Evolutionary conservation across 441 rosid genomes (phyloP).

Genomic region (Gossypium aridum): DNA sequence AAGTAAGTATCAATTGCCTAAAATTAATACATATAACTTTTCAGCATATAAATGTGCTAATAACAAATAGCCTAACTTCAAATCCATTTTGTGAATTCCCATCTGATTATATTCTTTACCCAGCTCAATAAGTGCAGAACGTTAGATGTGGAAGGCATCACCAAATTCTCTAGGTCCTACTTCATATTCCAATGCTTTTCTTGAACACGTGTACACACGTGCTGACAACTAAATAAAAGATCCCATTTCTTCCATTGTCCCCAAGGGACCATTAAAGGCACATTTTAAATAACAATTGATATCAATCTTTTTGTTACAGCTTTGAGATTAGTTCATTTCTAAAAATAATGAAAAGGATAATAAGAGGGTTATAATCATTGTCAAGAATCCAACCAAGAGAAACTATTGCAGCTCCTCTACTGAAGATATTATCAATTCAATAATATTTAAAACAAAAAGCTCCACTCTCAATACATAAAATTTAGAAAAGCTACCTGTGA

Average conservation of each 20-base stretch:
- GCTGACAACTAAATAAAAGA: background rate
- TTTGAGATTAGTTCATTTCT: background rate
- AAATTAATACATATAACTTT: background rate
- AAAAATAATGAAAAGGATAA: background rate
- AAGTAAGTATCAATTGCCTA: background rate
- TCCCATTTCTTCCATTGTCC: background rate
- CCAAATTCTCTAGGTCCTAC: background rate
- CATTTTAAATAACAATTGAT: background rate
- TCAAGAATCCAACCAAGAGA: background rate
- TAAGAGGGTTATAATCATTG: background rate
- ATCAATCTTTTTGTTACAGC: background rate
- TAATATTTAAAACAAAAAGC: background rate
- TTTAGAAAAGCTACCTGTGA: constrained; percentile 34
- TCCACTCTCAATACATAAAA: background rate
- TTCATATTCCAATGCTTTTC: background rate
- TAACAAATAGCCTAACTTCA: background rate
- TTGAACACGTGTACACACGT: background rate
- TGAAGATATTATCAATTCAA: background rate
- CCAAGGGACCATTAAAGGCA: background rate
- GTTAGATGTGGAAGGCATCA: background rate
- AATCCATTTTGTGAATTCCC: background rate
- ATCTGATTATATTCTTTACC: background rate
- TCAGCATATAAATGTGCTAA: background rate
- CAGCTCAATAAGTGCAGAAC: background rate
- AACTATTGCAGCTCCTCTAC: background rate